A percentile compares a stretch with the other conserved stretches of the same genome.
phyloP scores from a whole-genome alignment of 2,329 filamentous ascomycete genomes.

The Leptographium lundbergii region DNA sequence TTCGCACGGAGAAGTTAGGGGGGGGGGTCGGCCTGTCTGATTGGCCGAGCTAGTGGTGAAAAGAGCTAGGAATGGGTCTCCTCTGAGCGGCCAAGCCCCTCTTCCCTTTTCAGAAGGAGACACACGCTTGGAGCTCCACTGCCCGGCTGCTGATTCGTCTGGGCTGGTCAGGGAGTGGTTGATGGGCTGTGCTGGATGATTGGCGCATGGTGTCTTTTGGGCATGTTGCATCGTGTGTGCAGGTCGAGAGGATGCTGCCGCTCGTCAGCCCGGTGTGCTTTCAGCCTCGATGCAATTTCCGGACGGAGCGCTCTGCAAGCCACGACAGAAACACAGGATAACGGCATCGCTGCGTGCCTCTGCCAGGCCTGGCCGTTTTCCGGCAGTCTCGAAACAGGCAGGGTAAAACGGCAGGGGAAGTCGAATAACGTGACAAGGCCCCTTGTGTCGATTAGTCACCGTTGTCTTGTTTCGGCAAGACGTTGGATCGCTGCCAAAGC shows the following conservation, averaged over 20 bases:
- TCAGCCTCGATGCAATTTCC: too few species aligned
- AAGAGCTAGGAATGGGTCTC: not conserved
- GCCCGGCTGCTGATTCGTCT: not conserved
- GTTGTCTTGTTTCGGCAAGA: not conserved
- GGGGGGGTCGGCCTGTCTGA: conserved; percentile 2
- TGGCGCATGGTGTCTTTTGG: not conserved
- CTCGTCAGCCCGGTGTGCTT: too few species aligned
- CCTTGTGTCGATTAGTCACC: not conserved
- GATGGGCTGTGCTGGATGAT: not conserved
- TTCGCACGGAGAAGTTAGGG: conserved; percentile 11
- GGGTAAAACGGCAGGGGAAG: not conserved
- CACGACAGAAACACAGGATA: too few species aligned
- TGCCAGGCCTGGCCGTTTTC: not conserved
- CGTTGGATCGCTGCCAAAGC: not conserved
- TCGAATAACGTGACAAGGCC: not conserved
- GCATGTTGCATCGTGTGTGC: not conserved
- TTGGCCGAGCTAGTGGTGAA: conserved; percentile 6
- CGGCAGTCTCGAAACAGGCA: not conserved
- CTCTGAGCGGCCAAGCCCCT: not conserved
- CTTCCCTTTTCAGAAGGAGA: not conserved
- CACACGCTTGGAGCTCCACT: not conserved
- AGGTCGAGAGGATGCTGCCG: not conserved
- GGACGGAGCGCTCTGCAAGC: too few species aligned
- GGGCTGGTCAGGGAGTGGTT: not conserved
- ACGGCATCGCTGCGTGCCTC: not conserved